Evolutionary conservation across 306 rosid genomes (phyloP).

Genomic region (Trifolium subterraneum): DNA sequence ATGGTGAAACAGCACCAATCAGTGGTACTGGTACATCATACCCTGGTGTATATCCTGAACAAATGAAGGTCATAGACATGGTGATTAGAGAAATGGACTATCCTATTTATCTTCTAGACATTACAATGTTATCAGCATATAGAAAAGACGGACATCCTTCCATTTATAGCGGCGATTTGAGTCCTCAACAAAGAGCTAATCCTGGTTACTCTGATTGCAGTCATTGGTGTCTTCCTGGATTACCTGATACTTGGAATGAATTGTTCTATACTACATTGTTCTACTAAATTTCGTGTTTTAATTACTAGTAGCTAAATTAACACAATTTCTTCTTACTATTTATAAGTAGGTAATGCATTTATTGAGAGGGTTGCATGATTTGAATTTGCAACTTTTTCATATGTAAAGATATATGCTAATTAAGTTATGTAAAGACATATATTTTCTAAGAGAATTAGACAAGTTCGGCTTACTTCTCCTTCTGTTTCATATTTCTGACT

Average conservation of each 20-base stretch:
- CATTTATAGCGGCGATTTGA: constrained; percentile 84
- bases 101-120: constrained; percentile 75
- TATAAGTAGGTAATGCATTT: constrained; percentile 35
- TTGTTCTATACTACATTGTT: constrained; percentile 70
- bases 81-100: constrained; percentile 71
- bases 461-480: not conserved
- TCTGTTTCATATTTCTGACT: too few species aligned
- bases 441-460: not conserved
- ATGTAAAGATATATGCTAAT: constrained; percentile 48
- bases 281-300: constrained; percentile 44
- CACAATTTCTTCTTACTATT: constrained; percentile 27
- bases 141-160: constrained; percentile 95
- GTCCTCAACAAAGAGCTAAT: constrained; percentile 73
- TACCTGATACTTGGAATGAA: constrained; percentile 95
- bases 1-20: constrained; percentile 79
- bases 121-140: constrained; percentile 75
- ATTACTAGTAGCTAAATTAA: constrained; percentile 16
- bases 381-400: constrained; percentile 39
- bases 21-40: constrained; percentile 54
- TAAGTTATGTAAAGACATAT: constrained; percentile 25
- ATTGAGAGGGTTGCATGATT: constrained; percentile 40
- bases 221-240: constrained; percentile 98
- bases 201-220: constrained; percentile 85
- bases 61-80: constrained; percentile 75
- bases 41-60: constrained; percentile 66